Evolutionary conservation across 2,329 filamentous ascomycete species (phyloP).

Genomic region (Acarospora socialis): DNA sequence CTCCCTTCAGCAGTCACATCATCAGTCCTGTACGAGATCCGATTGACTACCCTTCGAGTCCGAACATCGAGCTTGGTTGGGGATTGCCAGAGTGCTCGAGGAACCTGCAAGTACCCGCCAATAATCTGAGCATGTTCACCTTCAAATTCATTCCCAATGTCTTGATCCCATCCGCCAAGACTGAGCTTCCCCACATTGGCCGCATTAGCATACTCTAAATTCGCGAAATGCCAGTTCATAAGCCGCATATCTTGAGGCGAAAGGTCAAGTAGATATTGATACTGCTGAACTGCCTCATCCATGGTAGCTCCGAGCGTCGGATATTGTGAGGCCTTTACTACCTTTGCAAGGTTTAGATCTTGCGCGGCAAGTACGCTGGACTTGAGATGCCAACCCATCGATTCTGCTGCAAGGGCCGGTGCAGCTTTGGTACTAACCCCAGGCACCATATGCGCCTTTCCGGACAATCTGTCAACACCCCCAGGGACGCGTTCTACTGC

Average conservation of each 20-base stretch:
- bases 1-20: constrained; percentile 26
- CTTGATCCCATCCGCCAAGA: constrained; percentile 87
- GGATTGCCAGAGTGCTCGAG: constrained; percentile 67
- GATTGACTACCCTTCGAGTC: constrained; percentile 57
- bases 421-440: constrained; percentile 55
- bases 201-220: constrained; percentile 94
- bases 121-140: constrained; percentile 86
- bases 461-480: constrained; percentile 54
- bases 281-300: constrained; percentile 81
- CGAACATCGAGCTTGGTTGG: constrained; percentile 65
- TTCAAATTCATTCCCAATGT: constrained; percentile 95
- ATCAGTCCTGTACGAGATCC: constrained; percentile 48
- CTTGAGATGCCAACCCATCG: constrained; percentile 71
- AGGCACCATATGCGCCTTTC: constrained; percentile 56
- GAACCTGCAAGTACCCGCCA: constrained; percentile 85
- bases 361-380: constrained; percentile 46
- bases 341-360: constrained; percentile 56
- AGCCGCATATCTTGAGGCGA: constrained; percentile 76
- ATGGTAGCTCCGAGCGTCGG: constrained; percentile 83
- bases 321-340: constrained; percentile 44
- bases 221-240: constrained; percentile 96
- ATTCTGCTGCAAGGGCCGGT: constrained; percentile 60
- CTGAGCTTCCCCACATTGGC: constrained; percentile 77
- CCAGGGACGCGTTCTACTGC: constrained; percentile 48
- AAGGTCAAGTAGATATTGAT: constrained; percentile 67